Evolutionary conservation across 140 eudicot genomes (phyloP).

Genomic region (Stevia rebaudiana): DNA sequence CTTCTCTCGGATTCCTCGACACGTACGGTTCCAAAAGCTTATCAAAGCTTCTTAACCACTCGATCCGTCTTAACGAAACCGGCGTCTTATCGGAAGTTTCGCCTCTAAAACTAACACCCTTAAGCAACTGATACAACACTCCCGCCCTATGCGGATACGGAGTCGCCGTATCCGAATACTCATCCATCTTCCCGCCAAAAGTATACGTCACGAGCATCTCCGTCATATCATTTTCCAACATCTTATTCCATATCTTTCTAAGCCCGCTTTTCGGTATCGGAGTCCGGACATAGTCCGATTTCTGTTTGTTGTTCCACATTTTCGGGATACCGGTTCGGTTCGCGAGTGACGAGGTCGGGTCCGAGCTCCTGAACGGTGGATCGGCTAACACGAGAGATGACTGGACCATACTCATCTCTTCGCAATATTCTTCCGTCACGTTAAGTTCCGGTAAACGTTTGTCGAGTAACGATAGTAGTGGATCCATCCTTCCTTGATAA

Average conservation of each 20-base stretch:
- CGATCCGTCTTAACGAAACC: neutral
- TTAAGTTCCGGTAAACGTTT: slow-evolving; percentile 8
- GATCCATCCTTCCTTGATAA: slow-evolving; percentile 5
- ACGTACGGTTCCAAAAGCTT: neutral
- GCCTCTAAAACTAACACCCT: neutral
- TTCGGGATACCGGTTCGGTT: neutral
- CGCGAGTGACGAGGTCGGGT: neutral
- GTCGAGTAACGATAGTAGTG: slow-evolving; percentile 1
- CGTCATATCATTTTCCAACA: neutral
- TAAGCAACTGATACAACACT: neutral
- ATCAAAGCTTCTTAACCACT: neutral
- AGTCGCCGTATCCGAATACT: no score
- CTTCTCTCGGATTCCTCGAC: slow-evolving; percentile 3
- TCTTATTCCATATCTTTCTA: neutral
- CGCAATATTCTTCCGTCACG: neutral
- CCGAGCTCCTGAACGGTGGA: neutral
- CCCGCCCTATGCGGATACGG: no score
- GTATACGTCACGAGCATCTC: neutral
- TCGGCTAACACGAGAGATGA: neutral
- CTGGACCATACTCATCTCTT: slow-evolving; percentile 10
- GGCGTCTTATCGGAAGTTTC: slow-evolving; percentile 1
- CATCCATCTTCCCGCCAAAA: slow-evolving; percentile 13
- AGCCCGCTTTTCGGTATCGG: slow-evolving; percentile 12
- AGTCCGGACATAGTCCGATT: slow-evolving; percentile 10
- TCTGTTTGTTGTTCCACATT: neutral